These are phyloP conservation scores for Trichoderma afroharzianum DNA, from an alignment of 2,329 filamentous ascomycete genomes.

Conservation along the genomic window DNA sequence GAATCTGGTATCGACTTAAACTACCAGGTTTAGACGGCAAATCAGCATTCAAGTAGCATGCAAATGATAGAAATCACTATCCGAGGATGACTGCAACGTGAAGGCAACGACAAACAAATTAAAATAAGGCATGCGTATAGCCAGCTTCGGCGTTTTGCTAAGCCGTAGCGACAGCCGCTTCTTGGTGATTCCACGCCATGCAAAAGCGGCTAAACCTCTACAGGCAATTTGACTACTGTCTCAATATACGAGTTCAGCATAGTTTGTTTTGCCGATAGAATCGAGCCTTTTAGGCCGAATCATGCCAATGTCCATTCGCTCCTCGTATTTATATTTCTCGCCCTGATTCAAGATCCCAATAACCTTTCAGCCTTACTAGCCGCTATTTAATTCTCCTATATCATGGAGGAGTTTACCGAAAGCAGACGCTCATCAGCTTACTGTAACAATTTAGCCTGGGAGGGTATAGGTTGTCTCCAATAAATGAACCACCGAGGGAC, in stretches of 20 bases:
- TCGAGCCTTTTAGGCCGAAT: not conserved
- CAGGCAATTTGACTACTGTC: not conserved
- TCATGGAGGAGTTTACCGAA: not conserved
- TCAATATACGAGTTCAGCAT: not conserved
- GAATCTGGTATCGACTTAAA: not conserved
- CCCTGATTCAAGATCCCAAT: not conserved
- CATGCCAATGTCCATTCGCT: not conserved
- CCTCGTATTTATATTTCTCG: not conserved
- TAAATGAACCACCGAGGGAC: not conserved
- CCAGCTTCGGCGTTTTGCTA: not conserved
- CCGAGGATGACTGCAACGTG: not conserved
- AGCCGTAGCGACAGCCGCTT: not conserved
- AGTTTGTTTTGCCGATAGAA: not conserved
- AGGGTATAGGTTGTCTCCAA: not conserved
- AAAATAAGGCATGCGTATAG: not conserved
- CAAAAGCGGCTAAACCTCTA: not conserved
- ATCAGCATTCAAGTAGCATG: not conserved
- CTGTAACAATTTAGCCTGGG: not conserved
- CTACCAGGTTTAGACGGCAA: not conserved
- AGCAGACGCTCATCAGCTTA: not conserved
- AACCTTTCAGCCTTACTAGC: not conserved
- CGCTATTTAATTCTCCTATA: not conserved
- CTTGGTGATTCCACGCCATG: not conserved
- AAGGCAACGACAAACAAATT: not conserved
- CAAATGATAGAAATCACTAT: not conserved